These are phyloP conservation scores for Crithidia mellificae DNA, from an alignment of 208 protist species.

Conservation along the genomic window DNA sequence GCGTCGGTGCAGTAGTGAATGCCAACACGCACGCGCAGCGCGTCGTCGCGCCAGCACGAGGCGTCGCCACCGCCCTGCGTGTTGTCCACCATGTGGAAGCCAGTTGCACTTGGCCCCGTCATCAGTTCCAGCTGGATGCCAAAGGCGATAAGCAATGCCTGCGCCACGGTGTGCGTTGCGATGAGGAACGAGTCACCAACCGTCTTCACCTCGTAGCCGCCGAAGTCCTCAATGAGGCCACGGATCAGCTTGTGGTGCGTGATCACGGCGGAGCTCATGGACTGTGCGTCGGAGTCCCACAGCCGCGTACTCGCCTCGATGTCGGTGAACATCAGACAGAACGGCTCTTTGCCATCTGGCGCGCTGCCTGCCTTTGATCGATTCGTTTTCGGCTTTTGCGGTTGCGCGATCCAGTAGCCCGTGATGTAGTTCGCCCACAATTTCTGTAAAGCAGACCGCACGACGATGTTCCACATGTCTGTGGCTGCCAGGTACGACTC, in stretches of 20 bases:
- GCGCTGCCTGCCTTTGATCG: not conserved
- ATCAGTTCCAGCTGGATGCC: slow-evolving; percentile 23
- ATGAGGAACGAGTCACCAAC: slow-evolving; percentile 70
- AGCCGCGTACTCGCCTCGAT: slow-evolving; percentile 55
- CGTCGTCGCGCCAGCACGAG: slow-evolving; percentile 25
- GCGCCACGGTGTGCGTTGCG: slow-evolving; percentile 17
- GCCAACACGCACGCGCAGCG: slow-evolving; percentile 43
- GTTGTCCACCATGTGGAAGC: slow-evolving; percentile 31
- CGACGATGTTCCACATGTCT: slow-evolving; percentile 26
- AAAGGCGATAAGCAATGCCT: slow-evolving; percentile 17
- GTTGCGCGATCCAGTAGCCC: slow-evolving; percentile 8
- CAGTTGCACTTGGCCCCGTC: slow-evolving; percentile 1
- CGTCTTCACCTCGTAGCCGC: slow-evolving; percentile 65
- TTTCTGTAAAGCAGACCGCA: slow-evolving; percentile 17
- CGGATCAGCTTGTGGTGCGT: slow-evolving; percentile 58
- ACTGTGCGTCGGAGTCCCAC: slow-evolving; percentile 41
- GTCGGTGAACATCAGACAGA: slow-evolving; percentile 57
- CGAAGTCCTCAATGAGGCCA: slow-evolving; percentile 39
- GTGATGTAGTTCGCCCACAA: slow-evolving; percentile 14
- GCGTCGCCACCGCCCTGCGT: slow-evolving; percentile 37
- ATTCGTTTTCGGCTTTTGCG: no score
- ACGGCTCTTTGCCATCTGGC: slow-evolving; percentile 12
- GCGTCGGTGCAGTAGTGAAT: slow-evolving; percentile 51
- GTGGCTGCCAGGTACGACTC: slow-evolving; percentile 24
- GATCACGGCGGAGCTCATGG: slow-evolving; percentile 41